Percentiles rank a stretch among this genome's conserved stretches.
phyloP scores from a whole-genome alignment of 1,284 basidiomycete genomes.

The Volvariella volvacea region DNA sequence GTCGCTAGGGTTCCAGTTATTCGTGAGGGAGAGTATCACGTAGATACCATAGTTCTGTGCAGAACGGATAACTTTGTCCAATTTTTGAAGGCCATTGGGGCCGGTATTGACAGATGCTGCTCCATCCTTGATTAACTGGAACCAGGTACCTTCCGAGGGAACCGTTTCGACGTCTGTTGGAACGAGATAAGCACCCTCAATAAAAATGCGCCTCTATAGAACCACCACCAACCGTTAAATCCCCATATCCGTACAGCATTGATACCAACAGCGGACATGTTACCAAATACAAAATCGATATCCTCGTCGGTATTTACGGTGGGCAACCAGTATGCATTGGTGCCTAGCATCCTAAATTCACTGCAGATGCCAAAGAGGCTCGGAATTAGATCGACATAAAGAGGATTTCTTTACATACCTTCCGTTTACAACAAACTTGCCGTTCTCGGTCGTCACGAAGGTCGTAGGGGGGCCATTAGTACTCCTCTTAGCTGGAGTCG shows the following conservation, averaged over 20 bases:
- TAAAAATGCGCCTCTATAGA: constrained; percentile 1
- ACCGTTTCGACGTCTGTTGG: constrained; percentile 43
- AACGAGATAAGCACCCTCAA: background rate
- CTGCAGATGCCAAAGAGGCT: constrained; percentile 21
- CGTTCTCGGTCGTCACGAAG: constrained; percentile 36
- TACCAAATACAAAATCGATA: constrained; percentile 48
- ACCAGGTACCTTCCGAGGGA: constrained; percentile 52
- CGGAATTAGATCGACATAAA: background rate
- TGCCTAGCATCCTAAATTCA: constrained; percentile 50
- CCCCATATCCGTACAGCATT: constrained; percentile 65
- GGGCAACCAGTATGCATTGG: constrained; percentile 64
- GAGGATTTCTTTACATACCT: constrained; percentile 23
- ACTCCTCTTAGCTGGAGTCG: constrained; percentile 8
- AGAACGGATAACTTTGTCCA: constrained; percentile 56
- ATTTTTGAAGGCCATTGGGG: constrained; percentile 56
- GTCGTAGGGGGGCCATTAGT: constrained; percentile 15
- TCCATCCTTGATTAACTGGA: constrained; percentile 42
- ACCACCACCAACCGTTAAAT: constrained; percentile 43
- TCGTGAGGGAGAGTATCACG: constrained; percentile 58
- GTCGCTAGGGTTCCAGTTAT: constrained; percentile 57
- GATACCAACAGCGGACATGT: constrained; percentile 49
- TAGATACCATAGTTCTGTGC: constrained; percentile 57
- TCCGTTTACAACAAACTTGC: constrained; percentile 46
- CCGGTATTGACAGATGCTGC: constrained; percentile 50
- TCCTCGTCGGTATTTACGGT: constrained; percentile 49